Percentiles rank a stretch among this genome's conserved stretches.
These are phyloP conservation scores for Biancaea sappan DNA, from an alignment of 306 rosid species.

Conservation along the genomic window DNA sequence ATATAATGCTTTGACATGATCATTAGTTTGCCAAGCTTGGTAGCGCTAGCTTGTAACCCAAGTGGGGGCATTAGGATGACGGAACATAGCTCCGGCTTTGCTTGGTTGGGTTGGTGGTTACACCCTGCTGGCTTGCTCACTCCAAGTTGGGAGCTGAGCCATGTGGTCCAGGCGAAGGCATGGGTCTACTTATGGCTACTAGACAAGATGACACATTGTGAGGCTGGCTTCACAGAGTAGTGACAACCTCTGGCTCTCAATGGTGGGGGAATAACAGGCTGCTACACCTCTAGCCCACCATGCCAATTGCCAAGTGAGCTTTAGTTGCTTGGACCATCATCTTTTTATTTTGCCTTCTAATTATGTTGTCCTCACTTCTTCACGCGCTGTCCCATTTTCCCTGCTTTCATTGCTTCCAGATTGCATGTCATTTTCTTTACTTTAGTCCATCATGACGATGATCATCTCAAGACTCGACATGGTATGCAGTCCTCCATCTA, in stretches of 20 bases:
- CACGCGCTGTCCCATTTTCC: too few relatives aligned
- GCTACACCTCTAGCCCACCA: not conserved
- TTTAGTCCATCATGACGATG: too few relatives aligned
- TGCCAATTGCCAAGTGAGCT: not conserved
- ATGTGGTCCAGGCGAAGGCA: not conserved
- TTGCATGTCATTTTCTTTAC: too few relatives aligned
- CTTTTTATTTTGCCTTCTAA: too few relatives aligned
- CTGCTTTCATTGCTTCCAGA: too few relatives aligned
- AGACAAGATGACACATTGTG: not conserved
- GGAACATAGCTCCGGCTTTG: not conserved
- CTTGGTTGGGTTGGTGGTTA: not conserved
- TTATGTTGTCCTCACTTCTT: too few relatives aligned
- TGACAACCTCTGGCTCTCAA: not conserved
- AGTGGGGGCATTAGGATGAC: not conserved
- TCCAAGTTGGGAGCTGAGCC: constrained; percentile 10
- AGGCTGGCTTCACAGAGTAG: constrained; percentile 9
- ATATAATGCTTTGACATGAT: not conserved
- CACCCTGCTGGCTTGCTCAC: not conserved
- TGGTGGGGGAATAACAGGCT: not conserved
- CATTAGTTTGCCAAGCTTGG: not conserved
- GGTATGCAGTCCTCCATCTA: too few relatives aligned
- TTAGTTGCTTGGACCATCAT: not conserved
- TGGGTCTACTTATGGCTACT: not conserved
- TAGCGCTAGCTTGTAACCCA: not conserved
- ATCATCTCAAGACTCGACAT: too few relatives aligned